phyloP scores from a whole-genome alignment of 129 eudicot species.

The Tagetes patula region DNA sequence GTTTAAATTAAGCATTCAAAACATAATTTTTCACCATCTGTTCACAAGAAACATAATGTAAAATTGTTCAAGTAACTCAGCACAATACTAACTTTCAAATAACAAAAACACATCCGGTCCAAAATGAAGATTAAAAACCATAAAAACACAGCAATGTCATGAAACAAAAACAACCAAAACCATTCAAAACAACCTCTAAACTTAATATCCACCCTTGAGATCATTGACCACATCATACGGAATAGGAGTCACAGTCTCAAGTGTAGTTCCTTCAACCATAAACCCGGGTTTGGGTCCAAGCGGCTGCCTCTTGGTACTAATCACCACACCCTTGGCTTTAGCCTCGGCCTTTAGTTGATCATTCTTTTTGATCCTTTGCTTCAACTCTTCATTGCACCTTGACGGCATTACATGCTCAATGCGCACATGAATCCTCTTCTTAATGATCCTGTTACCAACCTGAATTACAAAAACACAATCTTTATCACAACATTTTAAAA shows the following conservation, averaged over 20 bases:
- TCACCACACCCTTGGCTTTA: slow-evolving; percentile 65
- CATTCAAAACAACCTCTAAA: slow-evolving; percentile 8
- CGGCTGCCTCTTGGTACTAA: slow-evolving; percentile 91
- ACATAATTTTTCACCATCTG: not conserved
- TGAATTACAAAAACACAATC: not conserved
- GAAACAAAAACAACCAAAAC: slow-evolving; percentile 26
- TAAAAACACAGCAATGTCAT: slow-evolving; percentile 32
- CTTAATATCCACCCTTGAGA: slow-evolving; percentile 90
- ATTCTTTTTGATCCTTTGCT: slow-evolving; percentile 64
- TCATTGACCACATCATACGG: slow-evolving; percentile 94
- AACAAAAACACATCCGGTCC: slow-evolving; percentile 31
- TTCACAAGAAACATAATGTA: not conserved
- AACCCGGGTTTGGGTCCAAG: slow-evolving; percentile 89
- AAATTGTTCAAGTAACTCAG: not conserved
- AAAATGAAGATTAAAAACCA: slow-evolving; percentile 9
- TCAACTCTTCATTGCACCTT: slow-evolving; percentile 75
- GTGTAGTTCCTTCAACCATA: slow-evolving; percentile 79
- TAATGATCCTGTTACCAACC: slow-evolving; percentile 80
- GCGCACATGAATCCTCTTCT: slow-evolving; percentile 89
- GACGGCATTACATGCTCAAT: slow-evolving; percentile 90
- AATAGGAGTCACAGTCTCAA: slow-evolving; percentile 91
- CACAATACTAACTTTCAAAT: not conserved
- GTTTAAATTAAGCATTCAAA: too few species aligned
- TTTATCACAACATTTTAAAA: not conserved
- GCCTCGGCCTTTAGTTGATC: slow-evolving; percentile 83